Evolutionary conservation across 1,139 yeast genomes (phyloP), one percentile per base, ranked within the genome.

Genomic region (Kurtzmaniella quercitrusa): DNA sequence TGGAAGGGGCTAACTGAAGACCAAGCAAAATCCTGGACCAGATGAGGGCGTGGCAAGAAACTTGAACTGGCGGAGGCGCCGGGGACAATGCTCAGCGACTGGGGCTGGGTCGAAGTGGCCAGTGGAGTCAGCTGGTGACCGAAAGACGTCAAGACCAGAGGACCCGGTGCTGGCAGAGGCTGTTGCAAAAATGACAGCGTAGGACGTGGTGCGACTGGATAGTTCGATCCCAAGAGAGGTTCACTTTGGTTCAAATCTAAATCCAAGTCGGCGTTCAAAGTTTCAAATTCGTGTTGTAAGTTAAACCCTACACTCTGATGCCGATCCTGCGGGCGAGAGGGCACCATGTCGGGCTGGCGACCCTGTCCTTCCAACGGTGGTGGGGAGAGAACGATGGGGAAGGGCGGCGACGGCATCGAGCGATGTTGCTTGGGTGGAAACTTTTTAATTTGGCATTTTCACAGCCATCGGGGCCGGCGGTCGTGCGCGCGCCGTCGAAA

Each of bases 201-300:
- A 5, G 37, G 37, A n/a, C 37, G 19, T 11, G 37, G 22, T 5
- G 37, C 37, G 8, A 30, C 16, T 12, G 66, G 42, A 20, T 65
- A 58, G 59, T 55, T 19, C 57, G 50, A 18, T 54, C 36, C 37
- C 15, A 20, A 38, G 8, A 15, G 37, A 16, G 33, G 36, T 19
- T 34, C 37, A 19, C 26, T 19, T 43, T 59, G 61, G 43, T 58
- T 61, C 52, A 72, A 64, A 53, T 71, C 78, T 54, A 72, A 62
- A 50, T 72, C 76, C 57, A 72, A 67, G 49, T 71, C 76, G 20
- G 71, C 74, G 39, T 71, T 71, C 47, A 72, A 60, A 14, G 76
- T 70, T 50, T 66, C 76, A 53, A 68, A 72, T 56, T 65, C 79
- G 45, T 65, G 78, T 57, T 65, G 76, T 50, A 71, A 64, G 48